A percentile compares a stretch with the other conserved stretches of the same genome.
These are phyloP conservation scores for Kluyveromyces wickerhamii DNA, from an alignment of 805 yeast species.

Conservation along the genomic window DNA sequence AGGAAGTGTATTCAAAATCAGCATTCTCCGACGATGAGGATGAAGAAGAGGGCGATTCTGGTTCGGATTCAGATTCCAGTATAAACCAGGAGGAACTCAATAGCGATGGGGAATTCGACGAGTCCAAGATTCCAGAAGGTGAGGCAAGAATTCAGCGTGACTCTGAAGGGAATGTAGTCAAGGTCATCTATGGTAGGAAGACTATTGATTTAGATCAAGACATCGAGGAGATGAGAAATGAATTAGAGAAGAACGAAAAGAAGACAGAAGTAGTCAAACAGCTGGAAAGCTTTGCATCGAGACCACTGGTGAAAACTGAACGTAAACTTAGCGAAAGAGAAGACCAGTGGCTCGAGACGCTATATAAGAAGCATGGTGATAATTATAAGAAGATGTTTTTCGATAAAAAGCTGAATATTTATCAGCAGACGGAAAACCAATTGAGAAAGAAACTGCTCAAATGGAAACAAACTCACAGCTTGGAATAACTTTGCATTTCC, in stretches of 20 bases:
- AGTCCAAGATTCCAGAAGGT: constrained; percentile 60
- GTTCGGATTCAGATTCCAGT: constrained; percentile 16
- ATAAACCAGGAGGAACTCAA: constrained; percentile 19
- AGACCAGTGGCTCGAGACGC: constrained; percentile 53
- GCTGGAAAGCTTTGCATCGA: constrained; percentile 54
- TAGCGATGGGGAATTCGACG: constrained; percentile 33
- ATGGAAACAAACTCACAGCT: constrained; percentile 51
- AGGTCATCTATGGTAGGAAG: constrained; percentile 65
- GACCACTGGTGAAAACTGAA: constrained; percentile 36
- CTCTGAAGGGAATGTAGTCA: constrained; percentile 54
- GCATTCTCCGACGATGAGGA: constrained; percentile 24
- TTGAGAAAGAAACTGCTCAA: constrained; percentile 59
- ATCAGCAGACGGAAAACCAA: constrained; percentile 82
- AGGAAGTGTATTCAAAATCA: constrained; percentile 28
- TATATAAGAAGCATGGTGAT: constrained; percentile 77
- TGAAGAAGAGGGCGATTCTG: constrained; percentile 14
- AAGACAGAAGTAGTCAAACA: constrained; percentile 56
- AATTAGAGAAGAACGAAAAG: constrained; percentile 14
- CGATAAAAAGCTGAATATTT: constrained; percentile 77
- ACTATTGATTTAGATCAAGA: constrained; percentile 28
- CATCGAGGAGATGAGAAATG: constrained; percentile 22
- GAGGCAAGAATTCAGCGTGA: constrained; percentile 72
- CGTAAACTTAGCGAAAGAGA: constrained; percentile 66
- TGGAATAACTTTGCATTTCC: constrained; percentile 21
- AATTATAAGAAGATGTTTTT: constrained; percentile 85